Evolutionary conservation across 345 rosid genomes (phyloP), one percentile per base, ranked within the genome.

Genomic region (Melaleuca quinquenervia): DNA sequence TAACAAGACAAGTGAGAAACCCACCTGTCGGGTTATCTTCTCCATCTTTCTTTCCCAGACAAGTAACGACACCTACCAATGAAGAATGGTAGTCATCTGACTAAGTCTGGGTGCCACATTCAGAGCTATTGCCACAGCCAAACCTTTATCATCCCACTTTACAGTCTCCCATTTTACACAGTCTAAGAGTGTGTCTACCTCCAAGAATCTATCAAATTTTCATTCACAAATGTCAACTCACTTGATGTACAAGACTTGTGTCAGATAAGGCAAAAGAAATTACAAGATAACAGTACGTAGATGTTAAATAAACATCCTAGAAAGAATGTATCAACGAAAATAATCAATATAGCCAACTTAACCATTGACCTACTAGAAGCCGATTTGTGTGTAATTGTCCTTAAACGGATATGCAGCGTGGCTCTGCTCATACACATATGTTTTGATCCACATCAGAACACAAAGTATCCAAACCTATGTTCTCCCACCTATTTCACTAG

Each of bases 91-190:
- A 80, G 89, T 82, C 56, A 91, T 91, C 91, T 90, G 90, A 89
- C 93, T 86, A 83, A 41, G 85, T 45, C 88, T 83, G 88, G 85
- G 32, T 6, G 45, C 44, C 84, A 26, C 8, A 82, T 50, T 82
- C 78, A 95, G 99, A 50, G 98, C 99, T 70, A 97, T 95, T 60
- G 94, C 96, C 91, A 94, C 95, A 9, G 96, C 99, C 90, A 97
- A 92, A 75, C 99, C 97, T 93, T 92, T 94, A 82, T 94, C 93
- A 32, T 97, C 98, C 98, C 99, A 94, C 89, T 94, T 97, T 82
- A 96, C 89, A 82, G n/a, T n/a, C n/a, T n/a, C n/a, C n/a, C 99
- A 94, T 89, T 94, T 97, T 82, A 96, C 89, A 82, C 89, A 84
- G 88, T 94, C 96, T 87, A 95, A 85, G 91, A 96, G 88, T 6